A percentile compares a stretch with the other conserved stretches of the same genome.
Evolutionary conservation across 163 green algal genomes (phyloP).

Genomic region (Trebouxiophyceae sp.): DNA sequence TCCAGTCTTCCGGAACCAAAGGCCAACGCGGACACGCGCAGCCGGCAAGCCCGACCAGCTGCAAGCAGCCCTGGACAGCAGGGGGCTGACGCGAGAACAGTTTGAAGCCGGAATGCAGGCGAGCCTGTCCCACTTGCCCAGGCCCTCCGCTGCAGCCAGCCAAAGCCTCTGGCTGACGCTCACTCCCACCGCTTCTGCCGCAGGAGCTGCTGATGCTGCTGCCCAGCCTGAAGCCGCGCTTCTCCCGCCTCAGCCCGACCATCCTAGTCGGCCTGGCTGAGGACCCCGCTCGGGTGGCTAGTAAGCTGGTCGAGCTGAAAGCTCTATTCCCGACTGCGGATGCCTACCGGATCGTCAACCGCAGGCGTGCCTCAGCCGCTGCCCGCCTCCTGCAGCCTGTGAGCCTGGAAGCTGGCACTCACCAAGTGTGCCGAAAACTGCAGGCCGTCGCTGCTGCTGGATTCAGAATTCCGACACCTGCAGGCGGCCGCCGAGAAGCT

Average conservation of each 20-base stretch:
- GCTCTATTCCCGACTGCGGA: constrained; percentile 2
- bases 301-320: constrained; percentile 7
- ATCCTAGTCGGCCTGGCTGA: not conserved
- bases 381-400: not conserved
- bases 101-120: no score
- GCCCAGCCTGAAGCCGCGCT: not conserved
- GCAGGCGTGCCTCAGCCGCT: constrained; percentile 1
- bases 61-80: no score
- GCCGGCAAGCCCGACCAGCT: no score
- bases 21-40: no score
- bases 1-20: no score
- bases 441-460: constrained; percentile 10
- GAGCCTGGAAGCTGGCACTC: not conserved
- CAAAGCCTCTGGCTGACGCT: no score
- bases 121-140: no score
- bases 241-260: not conserved
- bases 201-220: constrained; percentile 12
- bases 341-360: not conserved
- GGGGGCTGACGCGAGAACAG: no score
- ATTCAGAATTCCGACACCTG: constrained; percentile 4
- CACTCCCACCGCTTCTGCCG: no score
- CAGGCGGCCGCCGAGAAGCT: not conserved
- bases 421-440: not conserved
- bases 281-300: constrained; percentile 1
- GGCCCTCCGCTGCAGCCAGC: no score